Conservation (phyloP, 139 green algal species). For the Microglena sp. region DNA sequence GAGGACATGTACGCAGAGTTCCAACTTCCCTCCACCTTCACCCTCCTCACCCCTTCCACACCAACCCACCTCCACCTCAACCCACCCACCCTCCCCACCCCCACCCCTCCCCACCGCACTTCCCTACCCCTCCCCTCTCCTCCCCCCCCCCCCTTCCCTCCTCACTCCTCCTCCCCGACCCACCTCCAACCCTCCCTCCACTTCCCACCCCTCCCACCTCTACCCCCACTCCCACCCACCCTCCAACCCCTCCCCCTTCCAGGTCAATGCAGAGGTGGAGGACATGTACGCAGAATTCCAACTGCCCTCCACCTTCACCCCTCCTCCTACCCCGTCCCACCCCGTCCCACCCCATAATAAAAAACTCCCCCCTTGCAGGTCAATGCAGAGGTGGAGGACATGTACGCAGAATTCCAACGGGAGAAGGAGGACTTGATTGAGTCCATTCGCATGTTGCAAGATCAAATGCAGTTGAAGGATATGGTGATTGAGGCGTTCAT, state of each 20-base stretch:
- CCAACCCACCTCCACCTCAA: too few relatives aligned
- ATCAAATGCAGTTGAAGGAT: conserved; percentile 70
- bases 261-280: conserved; percentile 20
- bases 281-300: conserved; percentile 60
- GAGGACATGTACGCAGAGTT: background rate
- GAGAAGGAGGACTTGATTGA: conserved; percentile 69
- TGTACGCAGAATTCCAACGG: conserved; percentile 51
- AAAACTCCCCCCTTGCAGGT: conserved; percentile 1
- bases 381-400: conserved; percentile 31
- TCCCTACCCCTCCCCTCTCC: too few relatives aligned
- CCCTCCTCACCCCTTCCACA: too few relatives aligned
- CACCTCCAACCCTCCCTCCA: background rate
- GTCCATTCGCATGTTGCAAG: conserved; percentile 52
- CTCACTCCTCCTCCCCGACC: background rate
- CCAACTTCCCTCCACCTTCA: too few relatives aligned
- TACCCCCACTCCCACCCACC: background rate
- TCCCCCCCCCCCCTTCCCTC: too few relatives aligned
- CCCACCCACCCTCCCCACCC: too few relatives aligned
- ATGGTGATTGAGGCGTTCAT: conserved; percentile 75
- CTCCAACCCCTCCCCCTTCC: background rate
- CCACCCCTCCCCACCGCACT: too few relatives aligned
- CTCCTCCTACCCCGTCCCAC: too few relatives aligned
- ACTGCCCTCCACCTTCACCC: too few relatives aligned
- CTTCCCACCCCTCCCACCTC: background rate
- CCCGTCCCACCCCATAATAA: too few relatives aligned